Evolutionary conservation across 768 basidiomycete species (phyloP), one percentile per base, ranked within the genome.

Genomic region (Tricholoma bakamatsutake): DNA sequence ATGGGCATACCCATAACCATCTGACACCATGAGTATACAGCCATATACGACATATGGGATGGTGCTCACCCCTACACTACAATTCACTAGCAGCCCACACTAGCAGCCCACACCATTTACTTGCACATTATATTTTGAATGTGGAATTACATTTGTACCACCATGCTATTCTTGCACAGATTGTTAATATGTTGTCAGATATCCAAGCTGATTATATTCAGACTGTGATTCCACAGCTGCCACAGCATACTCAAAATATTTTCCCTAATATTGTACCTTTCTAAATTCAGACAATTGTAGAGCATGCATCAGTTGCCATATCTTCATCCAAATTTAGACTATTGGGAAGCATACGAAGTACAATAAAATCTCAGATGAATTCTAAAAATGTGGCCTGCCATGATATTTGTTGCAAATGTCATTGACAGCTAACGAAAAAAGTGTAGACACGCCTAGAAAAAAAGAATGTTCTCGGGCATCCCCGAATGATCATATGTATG

Each of bases 1-100:
- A 39, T n/a, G 5, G 37, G 12, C 62, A 8, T 48, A 60, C 1
- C 33, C 67, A 57, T 24, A 24, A 24, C 21, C 21, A 24, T 24
- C 21, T 24, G 21, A 24, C 3, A 3, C 66, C 13, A 57, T 56
- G 9, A 53, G 50, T 11, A 43, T 55, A 18, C 54, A 59, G 64
- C 64, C 34, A 62, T 64, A 50, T 10, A 17, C 37, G 34, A 27
- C 18, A 51, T 52, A 34, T 27, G 33, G 51, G 12, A 52, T 31
- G 34, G 37, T 49, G 33, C 15, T 13, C 37, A 4, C 12, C 37
- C 37, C 37, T 39, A 62, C n/a, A n/a, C n/a, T n/a, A n/a, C n/a
- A n/a, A n/a, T n/a, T n/a, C 40, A 42, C n/a, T 35, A 4, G 11
- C 12, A 11, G 33, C 33, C 33, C 33, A 34, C 34, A 34, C 34